Percentiles rank a stretch among this genome's conserved stretches.
Evolutionary conservation across 2,329 filamentous ascomycete species (phyloP).

Genomic region (Aureobasidium melanogenum): DNA sequence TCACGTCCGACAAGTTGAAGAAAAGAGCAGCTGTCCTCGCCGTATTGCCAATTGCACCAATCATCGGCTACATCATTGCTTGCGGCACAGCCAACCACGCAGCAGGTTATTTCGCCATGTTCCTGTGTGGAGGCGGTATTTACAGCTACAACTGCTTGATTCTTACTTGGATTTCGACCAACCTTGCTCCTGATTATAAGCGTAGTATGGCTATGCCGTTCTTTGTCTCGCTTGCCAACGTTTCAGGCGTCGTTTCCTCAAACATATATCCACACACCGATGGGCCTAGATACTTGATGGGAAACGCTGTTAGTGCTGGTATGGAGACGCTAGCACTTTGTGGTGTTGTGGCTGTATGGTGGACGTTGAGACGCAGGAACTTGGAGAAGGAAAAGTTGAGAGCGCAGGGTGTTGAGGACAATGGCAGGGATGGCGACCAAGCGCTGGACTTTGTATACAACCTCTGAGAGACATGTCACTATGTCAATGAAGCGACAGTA

Average conservation of each 20-base stretch:
- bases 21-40: conserved; percentile 24
- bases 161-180: conserved; percentile 27
- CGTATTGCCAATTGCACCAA: conserved; percentile 22
- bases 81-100: conserved; percentile 21
- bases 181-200: conserved; percentile 25
- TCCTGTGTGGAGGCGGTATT: conserved; percentile 22
- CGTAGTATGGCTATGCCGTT: conserved; percentile 25
- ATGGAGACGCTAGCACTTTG: conserved; percentile 19
- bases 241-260: conserved; percentile 23
- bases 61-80: conserved; percentile 27
- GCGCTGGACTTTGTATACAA: conserved; percentile 14
- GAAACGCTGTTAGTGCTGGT: conserved; percentile 20
- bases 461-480: not conserved
- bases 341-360: conserved; percentile 17
- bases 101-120: conserved; percentile 19
- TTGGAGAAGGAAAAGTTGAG: conserved; percentile 21
- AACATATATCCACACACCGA: conserved; percentile 24
- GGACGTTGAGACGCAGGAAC: conserved; percentile 21
- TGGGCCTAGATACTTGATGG: conserved; percentile 21
- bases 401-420: conserved; percentile 15
- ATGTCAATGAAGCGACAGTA: not conserved
- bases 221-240: conserved; percentile 24
- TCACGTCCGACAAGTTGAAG: conserved; percentile 14
- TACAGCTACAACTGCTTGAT: conserved; percentile 20
- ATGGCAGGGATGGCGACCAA: conserved; percentile 11